Conservation (phyloP, 73 alveolate genomes). For the Breviolum minutum region DNA sequence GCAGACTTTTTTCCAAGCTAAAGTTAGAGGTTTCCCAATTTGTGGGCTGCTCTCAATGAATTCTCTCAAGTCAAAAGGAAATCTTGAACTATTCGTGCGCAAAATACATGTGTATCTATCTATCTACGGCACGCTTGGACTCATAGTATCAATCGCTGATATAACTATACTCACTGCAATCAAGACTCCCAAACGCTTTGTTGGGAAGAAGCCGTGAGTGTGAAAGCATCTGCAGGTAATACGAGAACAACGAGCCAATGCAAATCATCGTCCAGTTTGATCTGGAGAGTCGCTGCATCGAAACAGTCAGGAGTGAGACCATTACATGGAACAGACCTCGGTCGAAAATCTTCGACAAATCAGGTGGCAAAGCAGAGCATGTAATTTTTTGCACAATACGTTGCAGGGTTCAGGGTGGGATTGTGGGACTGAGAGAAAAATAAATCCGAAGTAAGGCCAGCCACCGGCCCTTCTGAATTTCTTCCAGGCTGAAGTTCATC, state of each 20-base stretch:
- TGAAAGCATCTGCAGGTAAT: constrained; percentile 35
- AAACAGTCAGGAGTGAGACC: constrained; percentile 9
- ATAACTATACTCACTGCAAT: not conserved
- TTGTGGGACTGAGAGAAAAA: not conserved
- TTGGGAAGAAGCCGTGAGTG: not conserved
- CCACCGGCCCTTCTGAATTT: constrained; percentile 20
- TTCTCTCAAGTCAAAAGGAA: too few species aligned
- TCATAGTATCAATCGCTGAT: too few species aligned
- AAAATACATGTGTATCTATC: too few species aligned
- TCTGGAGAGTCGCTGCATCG: constrained; percentile 42
- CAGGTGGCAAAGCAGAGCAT: not conserved
- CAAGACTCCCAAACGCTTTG: not conserved
- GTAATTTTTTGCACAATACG: not conserved
- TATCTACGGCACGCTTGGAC: too few species aligned
- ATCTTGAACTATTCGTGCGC: too few species aligned
- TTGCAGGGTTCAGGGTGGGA: too few species aligned
- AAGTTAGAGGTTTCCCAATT: too few species aligned
- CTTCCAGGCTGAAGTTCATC: constrained; percentile 41
- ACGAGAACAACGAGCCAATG: constrained; percentile 66
- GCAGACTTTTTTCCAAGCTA: too few species aligned
- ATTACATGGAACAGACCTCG: constrained; percentile 11
- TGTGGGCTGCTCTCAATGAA: too few species aligned
- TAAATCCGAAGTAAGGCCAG: not conserved
- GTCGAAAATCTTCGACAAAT: not conserved
- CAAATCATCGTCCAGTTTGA: constrained; percentile 50